phyloP scores from a whole-genome alignment of 108 stramenopile genomes.

The Skeletonema grethae region DNA sequence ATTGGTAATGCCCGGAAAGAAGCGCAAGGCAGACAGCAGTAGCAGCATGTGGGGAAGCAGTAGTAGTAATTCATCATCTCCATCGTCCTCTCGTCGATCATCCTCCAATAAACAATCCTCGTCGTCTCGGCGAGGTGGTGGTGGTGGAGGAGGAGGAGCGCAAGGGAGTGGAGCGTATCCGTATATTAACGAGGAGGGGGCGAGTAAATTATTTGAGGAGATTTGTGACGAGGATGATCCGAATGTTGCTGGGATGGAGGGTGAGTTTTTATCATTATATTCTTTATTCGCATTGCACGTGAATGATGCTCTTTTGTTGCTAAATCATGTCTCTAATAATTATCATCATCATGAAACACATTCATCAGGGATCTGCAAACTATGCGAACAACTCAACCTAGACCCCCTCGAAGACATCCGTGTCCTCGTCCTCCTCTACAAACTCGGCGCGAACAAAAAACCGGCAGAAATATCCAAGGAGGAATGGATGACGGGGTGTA shows the following conservation, averaged over 20 bases:
- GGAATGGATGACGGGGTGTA: slow-evolving; percentile 78
- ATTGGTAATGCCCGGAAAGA: slow-evolving; percentile 1
- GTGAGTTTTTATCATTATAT: slow-evolving; percentile 15
- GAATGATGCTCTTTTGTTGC: no score
- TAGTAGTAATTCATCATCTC: background rate
- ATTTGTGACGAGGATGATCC: slow-evolving; percentile 73
- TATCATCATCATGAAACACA: background rate
- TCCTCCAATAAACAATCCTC: background rate
- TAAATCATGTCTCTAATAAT: background rate
- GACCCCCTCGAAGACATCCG: slow-evolving; percentile 86
- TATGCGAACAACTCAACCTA: slow-evolving; percentile 80
- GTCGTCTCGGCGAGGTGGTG: background rate
- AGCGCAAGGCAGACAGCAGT: slow-evolving; percentile 7
- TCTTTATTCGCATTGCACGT: background rate
- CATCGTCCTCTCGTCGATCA: no score
- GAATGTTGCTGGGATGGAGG: slow-evolving; percentile 68
- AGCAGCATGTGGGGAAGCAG: slow-evolving; percentile 1
- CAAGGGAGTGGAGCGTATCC: background rate
- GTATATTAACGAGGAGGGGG: slow-evolving; percentile 18
- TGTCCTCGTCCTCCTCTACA: slow-evolving; percentile 85
- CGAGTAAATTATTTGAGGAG: slow-evolving; percentile 60
- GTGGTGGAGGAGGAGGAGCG: background rate
- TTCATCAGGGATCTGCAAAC: slow-evolving; percentile 62
- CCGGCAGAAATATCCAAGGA: slow-evolving; percentile 78
- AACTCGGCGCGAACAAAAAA: slow-evolving; percentile 79